Percentiles rank a stretch among this genome's conserved stretches.
These are phyloP conservation scores for Suillus subaureus DNA, from an alignment of 768 basidiomycete genomes.

Conservation along the genomic window DNA sequence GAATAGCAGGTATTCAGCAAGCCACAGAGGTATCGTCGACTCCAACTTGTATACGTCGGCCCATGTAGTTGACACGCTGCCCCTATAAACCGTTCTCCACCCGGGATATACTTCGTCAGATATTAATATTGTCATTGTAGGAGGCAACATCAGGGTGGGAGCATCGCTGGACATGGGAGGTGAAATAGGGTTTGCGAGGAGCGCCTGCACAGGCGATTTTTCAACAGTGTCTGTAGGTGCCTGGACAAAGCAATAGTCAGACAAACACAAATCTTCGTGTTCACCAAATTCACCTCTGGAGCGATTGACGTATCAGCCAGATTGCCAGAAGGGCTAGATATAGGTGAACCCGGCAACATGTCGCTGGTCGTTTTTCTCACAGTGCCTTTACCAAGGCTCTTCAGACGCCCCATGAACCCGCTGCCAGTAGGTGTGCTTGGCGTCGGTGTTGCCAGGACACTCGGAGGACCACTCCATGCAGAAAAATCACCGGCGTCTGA, in stretches of 20 bases:
- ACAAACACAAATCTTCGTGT: background rate
- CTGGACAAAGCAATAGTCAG: conserved; percentile 20
- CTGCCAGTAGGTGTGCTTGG: conserved; percentile 51
- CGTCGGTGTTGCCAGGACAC: conserved; percentile 36
- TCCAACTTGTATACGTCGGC: conserved; percentile 63
- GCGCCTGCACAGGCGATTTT: conserved; percentile 54
- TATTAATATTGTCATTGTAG: conserved; percentile 68
- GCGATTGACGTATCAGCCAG: conserved; percentile 17
- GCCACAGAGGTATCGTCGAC: conserved; percentile 82
- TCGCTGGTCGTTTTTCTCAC: conserved; percentile 34
- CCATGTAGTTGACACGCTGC: conserved; percentile 60
- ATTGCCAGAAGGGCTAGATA: conserved; percentile 16
- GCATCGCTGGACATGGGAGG: conserved; percentile 76
- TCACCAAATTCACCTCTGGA: conserved; percentile 27
- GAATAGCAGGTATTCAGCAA: conserved; percentile 81
- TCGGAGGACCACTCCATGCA: conserved; percentile 40
- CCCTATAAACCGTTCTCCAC: conserved; percentile 78
- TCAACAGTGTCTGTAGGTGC: conserved; percentile 29
- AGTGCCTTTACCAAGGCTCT: conserved; percentile 67
- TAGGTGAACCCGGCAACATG: conserved; percentile 27
- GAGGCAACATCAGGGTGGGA: conserved; percentile 63
- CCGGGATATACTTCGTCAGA: conserved; percentile 79
- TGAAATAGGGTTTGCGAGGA: conserved; percentile 56
- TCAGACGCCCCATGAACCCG: conserved; percentile 80
- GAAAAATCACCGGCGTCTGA: conserved; percentile 54